Evolutionary conservation across 306 rosid species (phyloP), one percentile per base, ranked within the genome.

Genomic region (Cercis canadensis): DNA sequence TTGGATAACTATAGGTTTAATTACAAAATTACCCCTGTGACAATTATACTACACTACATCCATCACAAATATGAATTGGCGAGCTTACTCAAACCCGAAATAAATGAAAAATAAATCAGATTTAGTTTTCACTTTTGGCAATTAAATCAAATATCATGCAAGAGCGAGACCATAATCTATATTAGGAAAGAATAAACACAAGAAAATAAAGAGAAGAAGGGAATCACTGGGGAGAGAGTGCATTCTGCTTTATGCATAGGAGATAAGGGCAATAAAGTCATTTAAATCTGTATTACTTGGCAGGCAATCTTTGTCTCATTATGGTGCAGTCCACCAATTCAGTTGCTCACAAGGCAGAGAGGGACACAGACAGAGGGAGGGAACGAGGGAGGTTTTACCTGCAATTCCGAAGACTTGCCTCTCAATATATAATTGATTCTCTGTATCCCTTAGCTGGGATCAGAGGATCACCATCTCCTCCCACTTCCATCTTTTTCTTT

Each of bases 401-500:
- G 56, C 70, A 62, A 61, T 71, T 55, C 67, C 81, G 34, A 71
- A 65, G 77, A 31, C 40, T 44, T 4, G 55, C 39, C 55, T 44
- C 11, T 24, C 29, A 40, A 11, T 57, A 2, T 57, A 60, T 12
- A 54, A 9, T 8, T 78, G 87, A 79, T 81, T 81, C 90, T 83
- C 84, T 83, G 88, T 54, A 57, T 80, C 84, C 80, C 81, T 69
- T 37, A 29, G 11, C n/a, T 72, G 86, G 88, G 74, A 78, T 81
- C 86, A 78, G 88, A 78, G 90, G 74, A 64, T 73, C 84, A 45
- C 60, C 67, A 44, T 34, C 21, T 47, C 45, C 34, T 17, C 18
- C 11, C 16, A 2, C 16, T 12, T 12, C 52, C 7, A 15, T 50
- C 24, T 15, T 24, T 16, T 11, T 7, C 3, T 49, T 49, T 14